Conservation (phyloP, 805 yeast species). For the Metschnikowia similis region DNA sequence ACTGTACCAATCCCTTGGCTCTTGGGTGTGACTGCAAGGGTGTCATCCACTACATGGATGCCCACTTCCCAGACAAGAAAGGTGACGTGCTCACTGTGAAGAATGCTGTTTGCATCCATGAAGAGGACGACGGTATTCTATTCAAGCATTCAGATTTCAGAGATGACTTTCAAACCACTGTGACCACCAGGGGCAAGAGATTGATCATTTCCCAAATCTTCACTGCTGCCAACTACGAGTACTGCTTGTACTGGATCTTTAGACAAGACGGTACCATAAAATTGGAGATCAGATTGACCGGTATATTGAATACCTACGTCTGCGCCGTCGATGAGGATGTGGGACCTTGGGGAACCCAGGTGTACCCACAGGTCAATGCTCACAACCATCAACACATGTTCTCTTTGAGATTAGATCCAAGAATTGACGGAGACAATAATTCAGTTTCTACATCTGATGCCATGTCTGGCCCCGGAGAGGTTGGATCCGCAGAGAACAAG, state of each 20-base stretch:
- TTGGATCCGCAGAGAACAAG: conserved; percentile 65
- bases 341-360: conserved; percentile 78
- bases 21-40: conserved; percentile 87
- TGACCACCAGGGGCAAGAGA: conserved; percentile 71
- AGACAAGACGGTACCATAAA: conserved; percentile 82
- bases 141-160: conserved; percentile 83
- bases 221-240: conserved; percentile 85
- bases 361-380: conserved; percentile 76
- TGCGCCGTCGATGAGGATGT: conserved; percentile 60
- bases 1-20: conserved; percentile 73
- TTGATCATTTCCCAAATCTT: conserved; percentile 74
- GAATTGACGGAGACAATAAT: conserved; percentile 77
- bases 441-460: conserved; percentile 70
- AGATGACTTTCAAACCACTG: conserved; percentile 70
- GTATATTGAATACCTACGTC: conserved; percentile 72
- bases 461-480: conserved; percentile 50
- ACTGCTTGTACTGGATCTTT: conserved; percentile 78
- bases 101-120: conserved; percentile 80
- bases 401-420: conserved; percentile 72
- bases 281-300: conserved; percentile 74
- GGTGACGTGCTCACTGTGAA: conserved; percentile 70
- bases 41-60: conserved; percentile 77
- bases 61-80: conserved; percentile 61
- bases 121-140: conserved; percentile 77
- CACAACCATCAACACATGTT: conserved; percentile 86